phyloP scores from a whole-genome alignment of 1,139 yeast genomes.

The Saccharomyces pastorianus region DNA sequence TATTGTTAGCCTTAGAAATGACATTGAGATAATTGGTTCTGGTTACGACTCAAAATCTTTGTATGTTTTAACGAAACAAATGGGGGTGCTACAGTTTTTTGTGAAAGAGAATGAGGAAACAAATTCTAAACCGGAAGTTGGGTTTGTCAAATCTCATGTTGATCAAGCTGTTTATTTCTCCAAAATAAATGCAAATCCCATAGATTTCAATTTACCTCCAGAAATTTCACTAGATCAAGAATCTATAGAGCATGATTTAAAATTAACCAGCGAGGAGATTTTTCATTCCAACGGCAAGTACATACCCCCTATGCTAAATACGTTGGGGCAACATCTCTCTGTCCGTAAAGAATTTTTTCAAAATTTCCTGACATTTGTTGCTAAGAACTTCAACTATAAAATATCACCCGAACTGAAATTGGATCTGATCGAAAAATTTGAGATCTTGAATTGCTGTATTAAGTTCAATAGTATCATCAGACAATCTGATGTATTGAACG shows the following conservation, averaged over 20 bases:
- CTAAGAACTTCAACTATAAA: slow-evolving; percentile 40
- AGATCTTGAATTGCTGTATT: slow-evolving; percentile 49
- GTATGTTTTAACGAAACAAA: slow-evolving; percentile 47
- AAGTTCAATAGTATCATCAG: slow-evolving; percentile 32
- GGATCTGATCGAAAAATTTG: slow-evolving; percentile 33
- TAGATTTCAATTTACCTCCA: slow-evolving; percentile 49
- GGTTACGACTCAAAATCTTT: slow-evolving; percentile 50
- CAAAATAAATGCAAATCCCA: slow-evolving; percentile 35
- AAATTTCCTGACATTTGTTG: slow-evolving; percentile 41
- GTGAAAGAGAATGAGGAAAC: slow-evolving; percentile 17
- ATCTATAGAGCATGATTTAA: slow-evolving; percentile 43
- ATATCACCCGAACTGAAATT: slow-evolving; percentile 28
- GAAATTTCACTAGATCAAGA: slow-evolving; percentile 32
- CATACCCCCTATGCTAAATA: slow-evolving; percentile 39
- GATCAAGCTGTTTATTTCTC: slow-evolving; percentile 69
- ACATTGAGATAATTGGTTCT: slow-evolving; percentile 50
- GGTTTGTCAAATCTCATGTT: slow-evolving; percentile 56
- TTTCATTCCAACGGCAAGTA: slow-evolving; percentile 41
- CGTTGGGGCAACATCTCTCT: slow-evolving; percentile 38
- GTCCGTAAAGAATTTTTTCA: slow-evolving; percentile 36
- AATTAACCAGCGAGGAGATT: slow-evolving; percentile 46
- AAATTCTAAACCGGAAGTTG: slow-evolving; percentile 11
- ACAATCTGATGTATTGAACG: slow-evolving; percentile 14
- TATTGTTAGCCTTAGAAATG: slow-evolving; percentile 46
- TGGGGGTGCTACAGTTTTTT: slow-evolving; percentile 61